phyloP scores from a whole-genome alignment of 2,329 filamentous ascomycete genomes.

The Zelopaecilomyces penicillatus region DNA sequence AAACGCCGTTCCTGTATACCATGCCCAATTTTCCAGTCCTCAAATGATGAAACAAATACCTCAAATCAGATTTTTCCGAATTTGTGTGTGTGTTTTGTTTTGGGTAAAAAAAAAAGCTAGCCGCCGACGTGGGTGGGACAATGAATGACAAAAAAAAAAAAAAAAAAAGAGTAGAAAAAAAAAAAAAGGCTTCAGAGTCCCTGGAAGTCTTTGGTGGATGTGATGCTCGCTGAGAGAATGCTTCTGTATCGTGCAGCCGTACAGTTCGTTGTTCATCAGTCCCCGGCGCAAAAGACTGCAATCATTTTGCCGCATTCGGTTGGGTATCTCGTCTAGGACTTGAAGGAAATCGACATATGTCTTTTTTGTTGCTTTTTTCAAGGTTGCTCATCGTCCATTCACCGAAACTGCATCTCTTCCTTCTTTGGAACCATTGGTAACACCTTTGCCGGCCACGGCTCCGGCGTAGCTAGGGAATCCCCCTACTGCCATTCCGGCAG shows the following conservation, averaged over 20 bases:
- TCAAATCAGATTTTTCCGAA: slow-evolving; percentile 4
- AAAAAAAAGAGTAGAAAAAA: slow-evolving; percentile 3
- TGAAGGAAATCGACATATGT: slow-evolving; percentile 1
- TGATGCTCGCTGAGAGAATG: slow-evolving; percentile 1
- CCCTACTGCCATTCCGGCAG: slow-evolving; percentile 33
- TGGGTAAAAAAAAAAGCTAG: slow-evolving; percentile 6
- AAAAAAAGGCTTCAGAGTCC: slow-evolving; percentile 3
- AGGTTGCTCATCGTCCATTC: slow-evolving; percentile 21
- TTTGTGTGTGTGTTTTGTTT: slow-evolving; percentile 2
- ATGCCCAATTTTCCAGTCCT: slow-evolving; percentile 5
- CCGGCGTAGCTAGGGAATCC: slow-evolving; percentile 35
- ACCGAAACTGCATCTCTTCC: slow-evolving; percentile 20
- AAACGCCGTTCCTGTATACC: neutral
- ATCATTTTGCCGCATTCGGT: slow-evolving; percentile 3
- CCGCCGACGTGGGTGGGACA: slow-evolving; percentile 5
- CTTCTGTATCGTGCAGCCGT: neutral
- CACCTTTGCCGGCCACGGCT: slow-evolving; percentile 21
- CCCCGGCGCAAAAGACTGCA: slow-evolving; percentile 5
- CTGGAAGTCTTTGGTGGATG: neutral
- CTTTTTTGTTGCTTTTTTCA: neutral
- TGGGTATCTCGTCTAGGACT: slow-evolving; percentile 1
- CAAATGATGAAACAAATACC: slow-evolving; percentile 1
- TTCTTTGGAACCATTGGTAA: slow-evolving; percentile 20
- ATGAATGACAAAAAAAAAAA: slow-evolving; percentile 2
- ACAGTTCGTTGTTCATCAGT: slow-evolving; percentile 7